phyloP scores from a whole-genome alignment of 2,329 filamentous ascomycete species.

The Truncatella angustata region DNA sequence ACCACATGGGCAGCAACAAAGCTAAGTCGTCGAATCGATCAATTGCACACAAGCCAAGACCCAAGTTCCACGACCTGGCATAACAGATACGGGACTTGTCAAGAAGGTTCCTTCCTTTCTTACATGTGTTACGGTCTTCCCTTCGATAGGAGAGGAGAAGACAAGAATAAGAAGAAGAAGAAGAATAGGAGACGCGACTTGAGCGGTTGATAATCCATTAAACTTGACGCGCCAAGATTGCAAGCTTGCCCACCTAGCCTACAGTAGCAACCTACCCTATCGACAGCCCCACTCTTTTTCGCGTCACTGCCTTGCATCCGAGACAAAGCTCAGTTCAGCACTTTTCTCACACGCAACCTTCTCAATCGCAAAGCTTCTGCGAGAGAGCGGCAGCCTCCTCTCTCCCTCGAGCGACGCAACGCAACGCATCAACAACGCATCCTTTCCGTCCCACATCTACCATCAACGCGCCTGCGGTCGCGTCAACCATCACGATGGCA shows the following conservation, averaged over 20 bases:
- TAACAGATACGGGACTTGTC: too few species aligned
- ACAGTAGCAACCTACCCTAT: background rate
- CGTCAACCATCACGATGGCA: constrained; percentile 50
- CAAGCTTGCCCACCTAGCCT: too few species aligned
- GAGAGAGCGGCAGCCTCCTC: background rate
- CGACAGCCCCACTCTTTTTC: constrained; percentile 3
- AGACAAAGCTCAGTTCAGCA: constrained; percentile 4
- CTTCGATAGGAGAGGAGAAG: too few species aligned
- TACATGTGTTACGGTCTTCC: background rate
- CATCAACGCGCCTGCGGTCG: constrained; percentile 5
- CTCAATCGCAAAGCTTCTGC: background rate
- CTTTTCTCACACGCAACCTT: background rate
- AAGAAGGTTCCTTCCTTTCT: background rate
- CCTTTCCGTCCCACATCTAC: background rate
- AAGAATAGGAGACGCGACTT: background rate
- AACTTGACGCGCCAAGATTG: constrained; percentile 8
- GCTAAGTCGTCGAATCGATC: too few species aligned
- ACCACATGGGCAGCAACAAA: too few species aligned
- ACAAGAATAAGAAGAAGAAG: background rate
- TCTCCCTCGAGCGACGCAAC: too few species aligned
- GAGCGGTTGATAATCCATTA: background rate
- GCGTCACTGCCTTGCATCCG: constrained; percentile 5
- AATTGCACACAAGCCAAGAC: too few species aligned
- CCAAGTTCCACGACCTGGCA: too few species aligned
- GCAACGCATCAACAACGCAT: background rate